Conservation (phyloP, 2,329 filamentous ascomycete genomes). For the Fonsecaea pedrosoi region DNA sequence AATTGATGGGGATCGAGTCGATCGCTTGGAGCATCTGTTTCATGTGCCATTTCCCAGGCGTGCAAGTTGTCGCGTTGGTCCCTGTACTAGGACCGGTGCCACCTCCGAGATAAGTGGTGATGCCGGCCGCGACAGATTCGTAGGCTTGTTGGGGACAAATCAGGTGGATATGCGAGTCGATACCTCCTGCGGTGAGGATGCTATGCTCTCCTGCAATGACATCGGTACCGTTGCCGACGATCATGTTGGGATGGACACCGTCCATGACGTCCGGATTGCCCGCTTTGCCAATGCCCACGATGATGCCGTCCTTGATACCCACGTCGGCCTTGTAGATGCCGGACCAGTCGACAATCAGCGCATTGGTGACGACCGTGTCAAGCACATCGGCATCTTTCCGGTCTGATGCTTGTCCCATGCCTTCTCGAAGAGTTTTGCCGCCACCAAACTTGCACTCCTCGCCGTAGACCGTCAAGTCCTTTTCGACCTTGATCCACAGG, state of each 20-base stretch:
- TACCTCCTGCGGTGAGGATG: slow-evolving; percentile 87
- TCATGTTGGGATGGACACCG: slow-evolving; percentile 76
- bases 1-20: slow-evolving; percentile 81
- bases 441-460: slow-evolving; percentile 96
- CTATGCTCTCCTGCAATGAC: slow-evolving; percentile 88
- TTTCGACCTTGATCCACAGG: slow-evolving; percentile 89
- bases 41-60: slow-evolving; percentile 82
- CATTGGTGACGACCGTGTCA: slow-evolving; percentile 88
- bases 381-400: slow-evolving; percentile 73
- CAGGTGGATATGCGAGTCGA: slow-evolving; percentile 91
- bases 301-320: slow-evolving; percentile 84
- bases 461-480: slow-evolving; percentile 81
- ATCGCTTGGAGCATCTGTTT: slow-evolving; percentile 88
- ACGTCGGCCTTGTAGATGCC: slow-evolving; percentile 98
- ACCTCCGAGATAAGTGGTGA: slow-evolving; percentile 89
- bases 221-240: slow-evolving; percentile 88
- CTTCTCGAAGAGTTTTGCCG: slow-evolving; percentile 90
- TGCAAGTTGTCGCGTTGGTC: slow-evolving; percentile 91
- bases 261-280: slow-evolving; percentile 98
- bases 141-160: slow-evolving; percentile 92
- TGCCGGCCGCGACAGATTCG: slow-evolving; percentile 81
- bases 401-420: slow-evolving; percentile 91
- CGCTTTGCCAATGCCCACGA: slow-evolving; percentile 89
- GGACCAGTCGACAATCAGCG: slow-evolving; percentile 85
- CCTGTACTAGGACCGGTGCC: slow-evolving; percentile 92